Evolutionary conservation across 176 grass and related monocot species (phyloP), one percentile per base, ranked within the genome.

Genomic region (Oryza meyeriana): DNA sequence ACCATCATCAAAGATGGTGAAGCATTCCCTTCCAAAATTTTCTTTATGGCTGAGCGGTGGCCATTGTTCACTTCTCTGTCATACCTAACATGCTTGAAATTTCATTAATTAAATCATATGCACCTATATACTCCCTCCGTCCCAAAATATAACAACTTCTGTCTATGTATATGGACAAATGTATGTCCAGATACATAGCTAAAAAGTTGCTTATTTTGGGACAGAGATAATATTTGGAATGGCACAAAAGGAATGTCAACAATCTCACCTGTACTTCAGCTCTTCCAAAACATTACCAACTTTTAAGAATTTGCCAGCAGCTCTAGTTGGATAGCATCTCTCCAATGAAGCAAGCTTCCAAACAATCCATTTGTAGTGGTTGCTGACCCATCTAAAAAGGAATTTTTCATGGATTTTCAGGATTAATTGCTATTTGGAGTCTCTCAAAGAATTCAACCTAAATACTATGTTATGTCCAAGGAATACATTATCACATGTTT

Each of bases 311-410:
- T 91, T 95, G 64, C 90, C 87, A 72, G 78, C 82, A 88, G 79
- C 82, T 88, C 78, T 84, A 85, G 67, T 75, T 66, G 91, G 86
- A 64, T 93, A 97, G 77, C 88, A 89, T 77, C 94, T 91, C 68
- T 97, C 94, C 29, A 93, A 87, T 64, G 88, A 93, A 85, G 88
- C 88, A 87, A 93, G 91, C 82, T 97, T 97, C 94, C 91, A 97
- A 25, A 97, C 74, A 45, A 93, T 91, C 90, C 88, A 93, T 85
- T 93, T 93, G 76, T 97, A 93, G 80, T 97, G 94, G 50, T 98
- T 98, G 74, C 48, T 62, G 47, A 93, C 90, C 96, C 93, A 98
- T 79, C 93, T 98, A 93, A 81, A 82, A 86, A 76, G 45, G 69
- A 86, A 88, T 25, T 87, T 13, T 82, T 48, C 85, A 64, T 72